Conservation (phyloP, 768 basidiomycete species). For the Psilocybe tampanensis region DNA sequence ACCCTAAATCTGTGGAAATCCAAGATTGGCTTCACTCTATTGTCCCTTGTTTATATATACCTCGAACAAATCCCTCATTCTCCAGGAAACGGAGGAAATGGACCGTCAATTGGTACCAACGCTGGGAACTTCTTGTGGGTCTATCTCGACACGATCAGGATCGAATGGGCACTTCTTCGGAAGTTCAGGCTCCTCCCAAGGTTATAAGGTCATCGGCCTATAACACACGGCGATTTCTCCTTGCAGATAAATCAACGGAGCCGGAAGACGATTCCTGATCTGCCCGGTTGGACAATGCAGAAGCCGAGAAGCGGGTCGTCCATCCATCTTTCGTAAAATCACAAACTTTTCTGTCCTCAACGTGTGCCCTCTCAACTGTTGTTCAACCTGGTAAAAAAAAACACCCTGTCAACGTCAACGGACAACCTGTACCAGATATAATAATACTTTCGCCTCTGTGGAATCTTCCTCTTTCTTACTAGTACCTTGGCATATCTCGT, state of each 20-base stretch:
- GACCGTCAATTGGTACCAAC: constrained; percentile 53
- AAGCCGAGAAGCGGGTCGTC: constrained; percentile 5
- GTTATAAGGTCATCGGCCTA: background rate
- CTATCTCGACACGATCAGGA: constrained; percentile 36
- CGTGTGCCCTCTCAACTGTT: background rate
- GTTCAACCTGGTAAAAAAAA: background rate
- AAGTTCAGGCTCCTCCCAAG: background rate
- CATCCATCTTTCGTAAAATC: background rate
- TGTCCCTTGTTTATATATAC: background rate
- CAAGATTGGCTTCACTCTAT: constrained; percentile 16
- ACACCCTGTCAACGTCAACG: background rate
- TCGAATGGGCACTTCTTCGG: constrained; percentile 9
- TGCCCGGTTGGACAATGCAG: constrained; percentile 7
- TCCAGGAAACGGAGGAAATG: constrained; percentile 32
- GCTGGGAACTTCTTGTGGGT: constrained; percentile 54
- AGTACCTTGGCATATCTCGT: background rate
- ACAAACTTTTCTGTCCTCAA: background rate
- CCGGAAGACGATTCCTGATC: constrained; percentile 8
- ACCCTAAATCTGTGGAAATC: background rate
- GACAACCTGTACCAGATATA: constrained; percentile 6
- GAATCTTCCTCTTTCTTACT: background rate
- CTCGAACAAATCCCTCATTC: background rate
- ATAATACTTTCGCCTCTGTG: background rate
- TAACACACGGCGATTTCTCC: background rate
- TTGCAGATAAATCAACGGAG: constrained; percentile 1